These are phyloP conservation scores for Chrysanthemum lavandulifolium DNA, from an alignment of 129 eudicot species.

Conservation along the genomic window DNA sequence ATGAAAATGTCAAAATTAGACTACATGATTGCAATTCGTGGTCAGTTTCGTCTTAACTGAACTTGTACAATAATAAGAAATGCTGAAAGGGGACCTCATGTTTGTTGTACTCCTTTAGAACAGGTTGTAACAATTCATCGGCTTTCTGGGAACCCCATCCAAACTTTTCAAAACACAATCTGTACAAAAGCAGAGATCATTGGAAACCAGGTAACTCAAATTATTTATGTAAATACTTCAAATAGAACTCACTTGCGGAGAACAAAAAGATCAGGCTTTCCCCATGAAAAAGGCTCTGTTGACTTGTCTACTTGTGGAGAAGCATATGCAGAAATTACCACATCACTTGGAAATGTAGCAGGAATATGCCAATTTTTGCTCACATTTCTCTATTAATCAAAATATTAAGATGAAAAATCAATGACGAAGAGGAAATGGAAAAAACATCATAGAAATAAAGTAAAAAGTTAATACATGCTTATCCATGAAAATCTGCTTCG, in stretches of 20 bases:
- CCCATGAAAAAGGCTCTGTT: conserved; percentile 92
- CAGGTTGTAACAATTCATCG: conserved; percentile 87
- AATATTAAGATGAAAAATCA: conserved; percentile 2
- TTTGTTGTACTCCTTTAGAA: conserved; percentile 82
- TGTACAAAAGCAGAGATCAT: conserved; percentile 28
- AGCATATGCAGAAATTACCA: conserved; percentile 74
- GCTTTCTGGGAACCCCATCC: conserved; percentile 84
- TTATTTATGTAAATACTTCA: conserved; percentile 2
- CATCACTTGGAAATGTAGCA: conserved; percentile 81
- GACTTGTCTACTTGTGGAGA: conserved; percentile 95
- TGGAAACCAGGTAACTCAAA: background rate
- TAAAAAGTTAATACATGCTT: conserved; percentile 59
- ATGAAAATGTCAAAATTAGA: conserved; percentile 13
- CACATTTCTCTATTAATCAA: conserved; percentile 67
- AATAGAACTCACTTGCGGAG: conserved; percentile 70
- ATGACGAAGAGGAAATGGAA: background rate
- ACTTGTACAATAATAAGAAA: conserved; percentile 2
- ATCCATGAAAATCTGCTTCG: conserved; percentile 71
- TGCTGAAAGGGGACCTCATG: conserved; percentile 66
- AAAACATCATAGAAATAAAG: background rate
- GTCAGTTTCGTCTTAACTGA: conserved; percentile 10
- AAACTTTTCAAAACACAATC: conserved; percentile 91
- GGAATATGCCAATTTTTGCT: conserved; percentile 99
- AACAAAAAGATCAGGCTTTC: conserved; percentile 75
- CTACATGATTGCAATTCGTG: background rate